Evolutionary conservation across 768 basidiomycete species (phyloP), one percentile per base, ranked within the genome.

Genomic region (Panellus pusillus): DNA sequence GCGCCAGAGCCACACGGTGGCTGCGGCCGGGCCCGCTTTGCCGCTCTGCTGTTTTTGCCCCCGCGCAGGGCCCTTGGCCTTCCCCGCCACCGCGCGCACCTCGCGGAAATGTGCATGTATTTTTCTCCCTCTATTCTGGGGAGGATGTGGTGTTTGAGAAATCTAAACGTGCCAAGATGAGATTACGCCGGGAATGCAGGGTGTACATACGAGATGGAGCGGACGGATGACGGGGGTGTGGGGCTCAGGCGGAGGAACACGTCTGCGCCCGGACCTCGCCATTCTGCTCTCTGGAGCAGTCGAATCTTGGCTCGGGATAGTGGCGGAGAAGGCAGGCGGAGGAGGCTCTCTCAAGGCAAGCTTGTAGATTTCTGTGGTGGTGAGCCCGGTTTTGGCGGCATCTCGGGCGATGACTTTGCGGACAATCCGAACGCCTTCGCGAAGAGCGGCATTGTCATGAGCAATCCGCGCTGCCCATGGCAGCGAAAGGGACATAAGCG

Each of bases 361-460:
- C n/a, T 42, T 39, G 49, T 50, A 61, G 4, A 61, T 31, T 18
- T 50, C 44, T 19, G 39, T 31, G 24, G 59, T 57, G 9, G 35
- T 50, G 39, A 61, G 59, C 0, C 42, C 37, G 2, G 39, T 50
- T 43, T 48, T 43, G 0, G 6, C 32, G 5, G 55, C 54, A 52
- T 61, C 51, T 44, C 55, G 59, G 7, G 50, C 51, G 31, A 61
- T 46, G 28, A 61, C 55, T 18, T 50, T 54, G 47, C 59, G 59
- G 19, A 61, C 59, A 13, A 61, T 56, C 36, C 19, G 52, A 2
- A 57, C 24, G 12, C 59, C 59, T 40, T 61, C 55, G 44, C 47
- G 28, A 4, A 61, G 11, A 17, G 59, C 55, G 3, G 52, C 59
- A 15, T 47, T 50, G 47, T 57, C 37, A 39, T 55, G 53, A 35